Evolutionary conservation across 2,329 filamentous ascomycete species (phyloP).

Genomic region (Neofusicoccum umdonicola): DNA sequence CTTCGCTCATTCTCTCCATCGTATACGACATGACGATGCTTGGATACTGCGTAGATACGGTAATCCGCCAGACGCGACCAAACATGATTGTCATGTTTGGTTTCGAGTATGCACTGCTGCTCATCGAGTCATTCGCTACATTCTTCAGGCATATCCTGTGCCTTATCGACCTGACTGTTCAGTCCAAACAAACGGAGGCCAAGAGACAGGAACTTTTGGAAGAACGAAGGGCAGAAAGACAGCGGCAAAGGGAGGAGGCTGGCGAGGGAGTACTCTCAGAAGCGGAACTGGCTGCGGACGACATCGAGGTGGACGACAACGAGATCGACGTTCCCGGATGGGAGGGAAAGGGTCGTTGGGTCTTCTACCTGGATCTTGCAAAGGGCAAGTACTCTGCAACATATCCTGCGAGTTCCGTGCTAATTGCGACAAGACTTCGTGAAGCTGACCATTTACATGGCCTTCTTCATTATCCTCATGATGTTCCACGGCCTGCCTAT

Average conservation of each 20-base stretch:
- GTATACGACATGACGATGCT: slow-evolving; percentile 78
- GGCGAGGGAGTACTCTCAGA: slow-evolving; percentile 35
- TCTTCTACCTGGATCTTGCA: slow-evolving; percentile 81
- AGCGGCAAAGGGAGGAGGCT: slow-evolving; percentile 43
- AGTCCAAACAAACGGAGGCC: slow-evolving; percentile 68
- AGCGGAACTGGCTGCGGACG: slow-evolving; percentile 46
- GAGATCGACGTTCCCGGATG: slow-evolving; percentile 94
- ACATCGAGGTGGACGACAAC: slow-evolving; percentile 82
- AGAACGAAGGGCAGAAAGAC: slow-evolving; percentile 40
- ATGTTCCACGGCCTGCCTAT: slow-evolving; percentile 94
- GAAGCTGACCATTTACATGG: slow-evolving; percentile 83
- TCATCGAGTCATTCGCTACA: slow-evolving; percentile 77
- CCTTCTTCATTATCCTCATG: slow-evolving; percentile 91
- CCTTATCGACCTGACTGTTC: slow-evolving; percentile 72
- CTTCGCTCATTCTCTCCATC: slow-evolving; percentile 76
- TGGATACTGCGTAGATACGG: slow-evolving; percentile 74
- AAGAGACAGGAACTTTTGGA: slow-evolving; percentile 60
- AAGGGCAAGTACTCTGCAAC: slow-evolving; percentile 58
- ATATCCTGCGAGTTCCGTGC: background rate
- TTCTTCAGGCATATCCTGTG: slow-evolving; percentile 75
- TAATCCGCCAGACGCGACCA: slow-evolving; percentile 82
- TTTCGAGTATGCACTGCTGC: slow-evolving; percentile 90
- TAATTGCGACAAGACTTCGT: slow-evolving; percentile 65
- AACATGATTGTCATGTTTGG: slow-evolving; percentile 99
- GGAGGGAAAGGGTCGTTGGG: slow-evolving; percentile 92